A percentile compares a stretch with the other conserved stretches of the same genome.
These are phyloP conservation scores for Linum lewisii DNA, from an alignment of 345 rosid species.

Conservation along the genomic window DNA sequence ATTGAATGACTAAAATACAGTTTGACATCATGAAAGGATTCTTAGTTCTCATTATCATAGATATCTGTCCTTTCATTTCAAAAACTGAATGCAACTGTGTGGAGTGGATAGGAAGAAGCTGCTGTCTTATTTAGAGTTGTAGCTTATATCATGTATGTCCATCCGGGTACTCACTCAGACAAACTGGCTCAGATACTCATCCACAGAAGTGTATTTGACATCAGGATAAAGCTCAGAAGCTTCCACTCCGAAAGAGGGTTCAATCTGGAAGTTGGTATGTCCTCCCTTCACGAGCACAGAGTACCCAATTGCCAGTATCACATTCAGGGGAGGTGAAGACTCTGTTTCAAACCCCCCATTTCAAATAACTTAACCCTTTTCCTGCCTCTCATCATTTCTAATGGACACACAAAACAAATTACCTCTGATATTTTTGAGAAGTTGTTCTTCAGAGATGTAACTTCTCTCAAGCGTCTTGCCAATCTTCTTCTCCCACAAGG, in stretches of 20 bases:
- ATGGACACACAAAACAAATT: no score
- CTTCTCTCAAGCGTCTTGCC: slow-evolving; percentile 24
- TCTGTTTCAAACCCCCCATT: not conserved
- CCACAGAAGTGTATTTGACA: slow-evolving; percentile 7
- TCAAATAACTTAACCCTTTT: no score
- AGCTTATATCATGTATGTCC: no score
- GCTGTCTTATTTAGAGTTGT: no score
- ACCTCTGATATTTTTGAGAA: slow-evolving; percentile 28
- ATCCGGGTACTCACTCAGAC: not conserved
- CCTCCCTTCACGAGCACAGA: slow-evolving; percentile 1
- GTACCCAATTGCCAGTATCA: slow-evolving; percentile 1
- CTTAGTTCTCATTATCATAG: no score
- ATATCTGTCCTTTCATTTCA: no score
- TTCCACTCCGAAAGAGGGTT: not conserved
- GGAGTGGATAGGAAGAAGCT: no score
- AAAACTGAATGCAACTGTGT: no score
- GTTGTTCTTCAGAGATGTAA: slow-evolving; percentile 21
- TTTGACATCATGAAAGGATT: no score
- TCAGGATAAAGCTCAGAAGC: slow-evolving; percentile 6
- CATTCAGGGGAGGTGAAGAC: not conserved
- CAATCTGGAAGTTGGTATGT: slow-evolving; percentile 1
- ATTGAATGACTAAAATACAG: no score
- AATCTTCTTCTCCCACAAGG: slow-evolving; percentile 26
- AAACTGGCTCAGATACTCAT: slow-evolving; percentile 5
- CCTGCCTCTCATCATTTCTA: no score